These are phyloP conservation scores for Rhodosporidiobolus sp. DNA, from an alignment of 768 basidiomycete genomes.

Conservation along the genomic window DNA sequence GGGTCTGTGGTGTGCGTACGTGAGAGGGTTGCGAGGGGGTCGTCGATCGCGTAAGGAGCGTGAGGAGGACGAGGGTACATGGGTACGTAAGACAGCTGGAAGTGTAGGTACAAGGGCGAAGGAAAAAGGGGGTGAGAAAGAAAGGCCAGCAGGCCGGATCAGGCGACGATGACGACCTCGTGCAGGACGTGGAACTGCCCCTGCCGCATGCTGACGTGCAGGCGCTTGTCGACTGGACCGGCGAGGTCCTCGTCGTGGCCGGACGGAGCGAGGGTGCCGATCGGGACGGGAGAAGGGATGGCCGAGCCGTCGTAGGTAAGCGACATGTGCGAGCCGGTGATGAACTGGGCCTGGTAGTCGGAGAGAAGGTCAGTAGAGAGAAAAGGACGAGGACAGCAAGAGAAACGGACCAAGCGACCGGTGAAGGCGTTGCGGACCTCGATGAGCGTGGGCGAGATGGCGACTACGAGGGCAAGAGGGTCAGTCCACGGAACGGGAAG, in stretches of 20 bases:
- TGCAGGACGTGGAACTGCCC: slow-evolving; percentile 19
- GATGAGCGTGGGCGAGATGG: slow-evolving; percentile 41
- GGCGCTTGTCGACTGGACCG: slow-evolving; percentile 3
- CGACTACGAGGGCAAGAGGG: slow-evolving; percentile 15
- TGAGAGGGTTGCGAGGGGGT: no score
- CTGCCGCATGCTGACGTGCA: slow-evolving; percentile 19
- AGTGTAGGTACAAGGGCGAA: background rate
- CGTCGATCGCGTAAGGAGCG: no score
- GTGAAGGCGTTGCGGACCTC: slow-evolving; percentile 53
- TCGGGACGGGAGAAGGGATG: slow-evolving; percentile 1
- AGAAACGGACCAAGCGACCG: slow-evolving; percentile 58
- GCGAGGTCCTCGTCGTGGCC: background rate
- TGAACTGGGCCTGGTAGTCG: slow-evolving; percentile 64
- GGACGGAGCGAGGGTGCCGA: background rate
- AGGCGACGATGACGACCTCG: slow-evolving; percentile 24
- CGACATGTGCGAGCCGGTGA: slow-evolving; percentile 72
- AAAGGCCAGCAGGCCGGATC: background rate
- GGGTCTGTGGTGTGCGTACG: no score
- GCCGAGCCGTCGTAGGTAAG: slow-evolving; percentile 79
- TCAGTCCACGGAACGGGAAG: slow-evolving; percentile 51
- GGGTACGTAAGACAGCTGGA: background rate
- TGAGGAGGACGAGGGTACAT: no score
- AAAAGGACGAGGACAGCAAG: background rate
- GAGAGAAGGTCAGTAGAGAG: background rate
- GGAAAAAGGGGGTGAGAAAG: background rate